Base-by-base conservation (phyloP, 2,329 filamentous ascomycete genomes). In the Colletotrichum costaricense region DNA sequence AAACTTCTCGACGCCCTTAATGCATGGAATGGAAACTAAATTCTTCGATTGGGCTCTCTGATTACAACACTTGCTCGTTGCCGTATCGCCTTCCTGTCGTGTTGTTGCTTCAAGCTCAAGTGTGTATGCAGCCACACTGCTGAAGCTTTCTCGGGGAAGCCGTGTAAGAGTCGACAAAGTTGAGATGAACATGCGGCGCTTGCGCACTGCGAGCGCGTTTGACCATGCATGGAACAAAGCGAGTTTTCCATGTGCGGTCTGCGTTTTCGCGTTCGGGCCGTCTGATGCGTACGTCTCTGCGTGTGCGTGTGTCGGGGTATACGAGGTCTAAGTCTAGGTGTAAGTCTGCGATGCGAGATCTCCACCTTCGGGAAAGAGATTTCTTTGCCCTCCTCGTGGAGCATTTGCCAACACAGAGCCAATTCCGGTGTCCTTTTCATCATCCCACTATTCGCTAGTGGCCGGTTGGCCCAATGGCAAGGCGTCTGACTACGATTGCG, bases 401-500 rank as follows among this genome's bases (percentile, higher is more conserved):
- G 42, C 42, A 49, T 5, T 4, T 19, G 0, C 42, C 16, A 49
- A 49, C 19, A 49, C 19, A 22, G 19, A n/a, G 8, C 7, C 19
- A 11, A 49, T n/a, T n/a, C 19, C 19, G 19, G 7, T n/a, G 19
- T 49, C 1, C 4, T 9, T 1, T 9, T n/a, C 3, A 5, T 9
- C 16, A 49, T 49, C 42, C 42, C 42, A 49, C 42, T 49, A 35
- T 22, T 22, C 42, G 19, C 3, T 11, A 49, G 42, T 54, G 71
- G 71, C 71, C 71, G 71, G 71, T 73, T 83, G 80, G 80, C 79
- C 80, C 79, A 82, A 82, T 83, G 82, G 78, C 81, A 84, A 83
- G 82, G 81, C 82, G 82, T 83, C 81, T 84, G 82, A 84, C 82
- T 83, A 83, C 82, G 81, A 83, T 52, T 22, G 1, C 42, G 42